Conservation (phyloP, 495 filamentous ascomycete species). For the Cladorrhinum samala region DNA sequence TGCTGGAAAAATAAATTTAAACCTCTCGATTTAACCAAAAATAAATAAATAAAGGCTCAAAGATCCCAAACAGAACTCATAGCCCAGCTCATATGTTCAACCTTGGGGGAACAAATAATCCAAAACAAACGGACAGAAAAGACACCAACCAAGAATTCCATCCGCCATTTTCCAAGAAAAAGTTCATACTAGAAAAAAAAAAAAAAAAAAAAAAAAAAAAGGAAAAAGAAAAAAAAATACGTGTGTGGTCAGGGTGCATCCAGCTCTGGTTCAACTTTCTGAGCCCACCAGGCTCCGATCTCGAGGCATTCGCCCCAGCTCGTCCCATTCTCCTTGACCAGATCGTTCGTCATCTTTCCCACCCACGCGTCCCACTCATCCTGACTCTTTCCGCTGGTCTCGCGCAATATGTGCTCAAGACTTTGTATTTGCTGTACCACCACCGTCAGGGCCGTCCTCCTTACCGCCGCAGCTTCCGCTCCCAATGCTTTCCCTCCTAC, state of each 20-base stretch:
- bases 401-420: conserved; percentile 75
- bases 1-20: no score
- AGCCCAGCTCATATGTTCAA: no score
- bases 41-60: no score
- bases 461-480: conserved; percentile 64
- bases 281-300: conserved; percentile 89
- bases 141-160: background rate
- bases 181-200: background rate
- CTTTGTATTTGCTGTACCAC: conserved; percentile 84
- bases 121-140: background rate
- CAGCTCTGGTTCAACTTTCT: background rate
- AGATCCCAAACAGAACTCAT: no score
- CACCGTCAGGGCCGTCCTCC: conserved; percentile 71
- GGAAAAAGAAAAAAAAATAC: background rate
- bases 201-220: background rate
- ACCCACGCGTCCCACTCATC: conserved; percentile 93
- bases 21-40: no score
- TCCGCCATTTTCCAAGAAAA: background rate
- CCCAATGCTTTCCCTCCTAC: conserved; percentile 48
- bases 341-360: conserved; percentile 75
- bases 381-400: conserved; percentile 75
- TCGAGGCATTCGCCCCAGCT: conserved; percentile 86
- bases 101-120: no score
- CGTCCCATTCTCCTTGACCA: conserved; percentile 72
- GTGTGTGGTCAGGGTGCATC: no score